Evolutionary conservation across 768 basidiomycete species (phyloP), one percentile per base, ranked within the genome.

Genomic region (Leccinum longicurvipes): DNA sequence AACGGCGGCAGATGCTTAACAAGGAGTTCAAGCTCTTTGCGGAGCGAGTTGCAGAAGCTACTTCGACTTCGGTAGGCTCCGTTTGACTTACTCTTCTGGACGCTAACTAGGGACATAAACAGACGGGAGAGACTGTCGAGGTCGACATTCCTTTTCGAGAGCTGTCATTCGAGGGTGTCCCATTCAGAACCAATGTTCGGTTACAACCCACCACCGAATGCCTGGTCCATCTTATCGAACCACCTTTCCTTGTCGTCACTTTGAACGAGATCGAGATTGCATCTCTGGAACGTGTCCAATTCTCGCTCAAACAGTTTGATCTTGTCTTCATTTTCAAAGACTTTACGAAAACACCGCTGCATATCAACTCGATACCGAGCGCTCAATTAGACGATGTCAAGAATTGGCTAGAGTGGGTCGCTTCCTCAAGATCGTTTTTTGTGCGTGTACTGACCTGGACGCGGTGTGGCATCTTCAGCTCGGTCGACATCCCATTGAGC

Each of bases 101-200:
- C 36, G 23, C 60, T 50, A 54, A 54, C 41, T 17, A 25, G 24
- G 44, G n/a, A 15, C 53, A 31, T 42, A 24, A n/a, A 34, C 79
- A 86, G 79, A 80, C 84, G 48, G 90, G 92, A 41, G 92, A 93
- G 46, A 82, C 91, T 10, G 73, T 98, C 46, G 97, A 98, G 61
- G 84, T 94, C 31, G 97, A 99, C 70, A 87, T 96, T 64, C 97
- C 97, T 1, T 99, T 98, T 87, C 79, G 94, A 60, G 97, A 99
- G 72, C 77, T 99, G 34, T 93, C 93, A 3, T 99, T 99, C 67
- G 91, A 91, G 63, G 97, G 97, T 70, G 97, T 98, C 10, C 97
- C 97, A 0, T 91, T 89, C 83, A 85, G 95, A 49, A 93, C 93
- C 14, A 96, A 93, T 70, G 96, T 91, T 58, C 88, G 94, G 23